Conservation (phyloP, 2,329 filamentous ascomycete species). For the Dichotomopilus funicola region DNA sequence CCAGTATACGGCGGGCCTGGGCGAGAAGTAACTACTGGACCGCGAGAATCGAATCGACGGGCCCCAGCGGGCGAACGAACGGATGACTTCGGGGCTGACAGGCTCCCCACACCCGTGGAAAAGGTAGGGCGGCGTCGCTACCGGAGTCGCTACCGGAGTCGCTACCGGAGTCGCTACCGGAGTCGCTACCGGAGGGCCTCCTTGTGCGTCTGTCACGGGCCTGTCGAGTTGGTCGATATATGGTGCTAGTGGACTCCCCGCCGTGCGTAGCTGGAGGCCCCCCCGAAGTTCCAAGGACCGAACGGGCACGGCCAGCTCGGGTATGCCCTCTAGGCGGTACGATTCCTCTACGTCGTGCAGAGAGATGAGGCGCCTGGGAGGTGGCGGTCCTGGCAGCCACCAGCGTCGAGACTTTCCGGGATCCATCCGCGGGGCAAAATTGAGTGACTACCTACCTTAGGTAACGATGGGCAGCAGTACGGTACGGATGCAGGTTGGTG, state of each 20-base stretch:
- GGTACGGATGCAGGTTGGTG: background rate
- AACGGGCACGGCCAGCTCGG: background rate
- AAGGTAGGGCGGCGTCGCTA: background rate
- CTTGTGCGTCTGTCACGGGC: background rate
- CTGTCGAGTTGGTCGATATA: background rate
- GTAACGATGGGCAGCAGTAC: background rate
- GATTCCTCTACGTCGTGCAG: background rate
- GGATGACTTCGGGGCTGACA: background rate
- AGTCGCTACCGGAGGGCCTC: background rate
- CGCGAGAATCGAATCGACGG: background rate
- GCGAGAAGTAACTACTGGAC: background rate
- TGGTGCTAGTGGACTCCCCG: background rate
- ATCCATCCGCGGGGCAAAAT: background rate
- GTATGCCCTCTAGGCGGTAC: background rate
- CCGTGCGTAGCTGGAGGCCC: background rate
- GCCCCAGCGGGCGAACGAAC: background rate
- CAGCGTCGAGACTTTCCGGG: background rate
- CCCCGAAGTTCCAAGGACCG: background rate
- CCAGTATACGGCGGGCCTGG: background rate
- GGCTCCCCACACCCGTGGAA: background rate
- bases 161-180: background rate
- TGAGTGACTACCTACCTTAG: background rate
- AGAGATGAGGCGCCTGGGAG: background rate
- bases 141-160: background rate
- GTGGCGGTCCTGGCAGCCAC: background rate